A percentile compares a stretch with the other conserved stretches of the same genome.
Conservation (phyloP, 768 basidiomycete species). For the Gymnopilus dilepis region DNA sequence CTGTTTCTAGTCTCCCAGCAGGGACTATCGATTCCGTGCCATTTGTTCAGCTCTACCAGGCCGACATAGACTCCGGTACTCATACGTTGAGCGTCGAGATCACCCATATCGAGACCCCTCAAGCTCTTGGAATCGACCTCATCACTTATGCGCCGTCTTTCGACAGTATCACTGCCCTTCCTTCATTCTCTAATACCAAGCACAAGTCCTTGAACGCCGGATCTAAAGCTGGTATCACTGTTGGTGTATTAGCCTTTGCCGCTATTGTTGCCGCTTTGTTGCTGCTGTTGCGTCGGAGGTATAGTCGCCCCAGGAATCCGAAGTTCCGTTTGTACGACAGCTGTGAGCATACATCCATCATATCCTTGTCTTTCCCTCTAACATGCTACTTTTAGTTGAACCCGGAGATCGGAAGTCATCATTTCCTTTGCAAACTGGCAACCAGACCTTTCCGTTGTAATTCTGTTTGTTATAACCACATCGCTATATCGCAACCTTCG, state of each 20-base stretch:
- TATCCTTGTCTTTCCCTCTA: neutral
- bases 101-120: constrained; percentile 35
- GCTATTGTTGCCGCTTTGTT: neutral
- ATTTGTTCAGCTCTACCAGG: constrained; percentile 40
- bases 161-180: constrained; percentile 22
- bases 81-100: constrained; percentile 44
- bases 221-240: constrained; percentile 23
- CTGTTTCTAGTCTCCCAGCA: constrained; percentile 28
- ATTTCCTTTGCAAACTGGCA: constrained; percentile 2
- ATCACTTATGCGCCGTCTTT: constrained; percentile 44
- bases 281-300: neutral
- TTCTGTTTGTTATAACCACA: neutral
- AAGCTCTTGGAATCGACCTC: constrained; percentile 44
- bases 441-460: neutral
- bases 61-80: constrained; percentile 36
- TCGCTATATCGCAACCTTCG: neutral
- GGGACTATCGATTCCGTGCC: constrained; percentile 37
- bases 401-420: constrained; percentile 5
- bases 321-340: constrained; percentile 9
- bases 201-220: constrained; percentile 1
- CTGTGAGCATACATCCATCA: constrained; percentile 1
- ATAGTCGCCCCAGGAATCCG: constrained; percentile 1
- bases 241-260: constrained; percentile 14
- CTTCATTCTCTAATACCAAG: neutral
- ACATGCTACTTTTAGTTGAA: neutral